Evolutionary conservation across 176 grass and related monocot genomes (phyloP).

Genomic region (Carex parvula): DNA sequence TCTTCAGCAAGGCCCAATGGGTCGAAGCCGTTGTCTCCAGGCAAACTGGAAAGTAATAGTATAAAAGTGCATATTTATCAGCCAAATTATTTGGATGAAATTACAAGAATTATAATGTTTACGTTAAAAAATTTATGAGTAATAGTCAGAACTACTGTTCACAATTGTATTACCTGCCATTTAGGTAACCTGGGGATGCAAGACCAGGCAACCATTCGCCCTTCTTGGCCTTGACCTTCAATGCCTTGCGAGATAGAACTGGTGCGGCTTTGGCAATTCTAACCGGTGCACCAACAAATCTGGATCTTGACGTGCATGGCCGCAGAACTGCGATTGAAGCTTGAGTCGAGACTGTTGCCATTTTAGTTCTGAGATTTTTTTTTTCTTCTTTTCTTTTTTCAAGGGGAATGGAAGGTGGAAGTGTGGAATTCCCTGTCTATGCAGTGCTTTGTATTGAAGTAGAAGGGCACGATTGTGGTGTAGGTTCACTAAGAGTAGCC

Average conservation of each 20-base stretch:
- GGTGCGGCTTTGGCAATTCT: constrained; percentile 31
- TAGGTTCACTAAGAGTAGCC: background rate
- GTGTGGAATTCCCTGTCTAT: constrained; percentile 1
- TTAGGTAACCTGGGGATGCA: constrained; percentile 55
- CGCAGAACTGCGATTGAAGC: constrained; percentile 43
- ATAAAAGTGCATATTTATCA: background rate
- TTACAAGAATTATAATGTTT: background rate
- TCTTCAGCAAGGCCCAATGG: constrained; percentile 73
- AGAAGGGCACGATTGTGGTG: constrained; percentile 26
- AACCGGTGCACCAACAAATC: constrained; percentile 35
- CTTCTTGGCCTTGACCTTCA: constrained; percentile 68
- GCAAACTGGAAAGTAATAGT: constrained; percentile 27
- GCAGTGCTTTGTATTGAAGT: constrained; percentile 47
- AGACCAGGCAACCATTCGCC: constrained; percentile 86
- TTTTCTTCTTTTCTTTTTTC: constrained; percentile 17
- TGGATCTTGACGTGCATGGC: constrained; percentile 34
- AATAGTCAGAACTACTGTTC: background rate
- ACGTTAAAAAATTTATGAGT: background rate
- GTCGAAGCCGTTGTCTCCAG: constrained; percentile 76
- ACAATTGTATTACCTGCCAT: constrained; percentile 45
- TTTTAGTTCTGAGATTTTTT: background rate
- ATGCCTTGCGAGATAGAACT: constrained; percentile 22
- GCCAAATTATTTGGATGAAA: background rate
- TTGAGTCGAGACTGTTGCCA: constrained; percentile 58
- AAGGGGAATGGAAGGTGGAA: constrained; percentile 18